Conservation (phyloP, 768 basidiomycete species). For the Exidia glandulosa region DNA sequence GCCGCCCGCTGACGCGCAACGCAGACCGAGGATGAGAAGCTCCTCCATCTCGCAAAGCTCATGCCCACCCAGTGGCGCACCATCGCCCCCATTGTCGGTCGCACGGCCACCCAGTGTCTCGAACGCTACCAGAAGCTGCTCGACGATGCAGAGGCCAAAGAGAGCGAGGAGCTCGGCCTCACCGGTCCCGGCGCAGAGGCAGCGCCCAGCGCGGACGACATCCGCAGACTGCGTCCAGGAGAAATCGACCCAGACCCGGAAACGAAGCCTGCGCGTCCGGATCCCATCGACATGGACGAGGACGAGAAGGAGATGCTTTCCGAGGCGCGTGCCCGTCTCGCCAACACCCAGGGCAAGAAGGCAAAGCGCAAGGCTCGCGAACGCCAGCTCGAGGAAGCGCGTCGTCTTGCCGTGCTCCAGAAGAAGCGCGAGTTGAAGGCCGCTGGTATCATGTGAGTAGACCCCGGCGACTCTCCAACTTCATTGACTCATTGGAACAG, state of each 20-base stretch:
- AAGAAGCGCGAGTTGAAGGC: constrained; percentile 98
- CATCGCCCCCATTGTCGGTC: constrained; percentile 94
- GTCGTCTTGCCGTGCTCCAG: constrained; percentile 86
- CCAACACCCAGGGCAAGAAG: constrained; percentile 99
- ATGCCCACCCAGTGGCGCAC: constrained; percentile 99
- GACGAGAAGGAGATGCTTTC: constrained; percentile 99
- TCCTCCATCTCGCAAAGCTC: constrained; percentile 91
- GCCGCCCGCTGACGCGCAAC: background rate
- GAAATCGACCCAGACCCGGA: constrained; percentile 99
- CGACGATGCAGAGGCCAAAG: constrained; percentile 95
- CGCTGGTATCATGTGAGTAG: constrained; percentile 84
- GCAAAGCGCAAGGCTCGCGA: constrained; percentile 98
- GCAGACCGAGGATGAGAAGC: constrained; percentile 95
- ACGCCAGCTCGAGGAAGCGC: constrained; percentile 91
- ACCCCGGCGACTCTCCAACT: constrained; percentile 1
- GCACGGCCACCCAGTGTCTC: constrained; percentile 94
- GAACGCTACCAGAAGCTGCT: constrained; percentile 97
- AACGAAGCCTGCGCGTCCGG: constrained; percentile 93
- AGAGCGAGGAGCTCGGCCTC: constrained; percentile 88
- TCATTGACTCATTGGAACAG: constrained; percentile 23
- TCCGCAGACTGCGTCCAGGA: constrained; percentile 79
- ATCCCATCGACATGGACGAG: constrained; percentile 99
- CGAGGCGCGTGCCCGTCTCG: constrained; percentile 92
- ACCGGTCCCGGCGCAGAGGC: constrained; percentile 72
- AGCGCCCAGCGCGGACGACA: constrained; percentile 86